Base-by-base conservation (phyloP, 176 grass and related monocot species). In the Alloteropsis semialata region DNA sequence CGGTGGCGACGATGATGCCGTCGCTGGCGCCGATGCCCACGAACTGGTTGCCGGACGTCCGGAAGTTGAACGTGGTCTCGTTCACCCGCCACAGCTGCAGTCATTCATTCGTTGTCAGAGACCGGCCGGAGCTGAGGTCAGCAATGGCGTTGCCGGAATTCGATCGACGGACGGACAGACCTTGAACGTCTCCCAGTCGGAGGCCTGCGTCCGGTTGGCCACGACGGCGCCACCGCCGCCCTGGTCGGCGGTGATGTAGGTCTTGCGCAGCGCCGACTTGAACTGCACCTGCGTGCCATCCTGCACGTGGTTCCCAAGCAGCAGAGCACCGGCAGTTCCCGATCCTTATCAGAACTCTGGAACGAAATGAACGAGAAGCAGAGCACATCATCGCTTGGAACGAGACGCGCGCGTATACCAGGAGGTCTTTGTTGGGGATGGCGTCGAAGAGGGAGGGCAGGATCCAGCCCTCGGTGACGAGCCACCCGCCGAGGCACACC, bases 381-480 rank as follows among this genome's bases (percentile, higher is more conserved):
- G 36, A 59, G 53, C 73, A 3, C 43, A 45, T 45, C 8, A 9
- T 66, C 63, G 10, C 8, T 7, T 10, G 17, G 19, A 10, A 10
- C 15, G 18, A 11, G 5, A 21, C 8, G 5, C 25, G 1, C 0
- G 21, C 5, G 3, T 0, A 38, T 90, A 95, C 90, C 50, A 92
- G 22, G 64, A 95, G 81, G 28, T 95, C 82, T 10, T 92, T 95
- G 75, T 95, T 95, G 8, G 90, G 85, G 24, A 92, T 92, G 85
- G 51, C 88, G 37, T 86, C 82, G 62, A 95, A 95, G 82, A 95
- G 85, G 18, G 82, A 74, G 0, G 88, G 90, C 12, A 85, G 28
- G 72, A 95, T 95, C 93, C 90, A 90, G 41, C 93, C 93, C 82
- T 95, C 90, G 0, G 87, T 92, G 30, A 95, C 88, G 14, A 90